Evolutionary conservation across 2,329 filamentous ascomycete genomes (phyloP).

Genomic region (Paecilomyces niveus): DNA sequence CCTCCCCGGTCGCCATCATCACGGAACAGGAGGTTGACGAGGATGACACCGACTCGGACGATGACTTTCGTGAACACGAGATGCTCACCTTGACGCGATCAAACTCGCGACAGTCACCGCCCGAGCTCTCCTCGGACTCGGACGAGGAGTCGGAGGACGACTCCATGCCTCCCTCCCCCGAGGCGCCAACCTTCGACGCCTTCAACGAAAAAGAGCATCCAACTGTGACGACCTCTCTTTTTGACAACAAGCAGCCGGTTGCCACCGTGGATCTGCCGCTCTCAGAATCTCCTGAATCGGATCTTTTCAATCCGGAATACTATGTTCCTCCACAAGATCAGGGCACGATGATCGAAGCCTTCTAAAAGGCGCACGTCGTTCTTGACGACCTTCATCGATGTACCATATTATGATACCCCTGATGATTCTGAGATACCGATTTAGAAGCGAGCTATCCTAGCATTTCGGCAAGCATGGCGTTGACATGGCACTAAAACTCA

Average conservation of each 20-base stretch:
- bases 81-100: constrained; percentile 63
- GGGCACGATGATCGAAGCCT: constrained; percentile 43
- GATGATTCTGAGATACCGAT: constrained; percentile 1
- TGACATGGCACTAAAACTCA: neutral
- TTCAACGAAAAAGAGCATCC: constrained; percentile 54
- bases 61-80: constrained; percentile 49
- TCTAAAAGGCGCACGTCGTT: constrained; percentile 23
- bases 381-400: constrained; percentile 9
- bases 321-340: constrained; percentile 39
- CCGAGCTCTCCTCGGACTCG: constrained; percentile 63
- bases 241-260: constrained; percentile 21
- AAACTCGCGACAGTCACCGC: constrained; percentile 59
- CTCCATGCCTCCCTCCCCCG: constrained; percentile 63
- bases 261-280: constrained; percentile 15
- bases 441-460: neutral
- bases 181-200: constrained; percentile 47
- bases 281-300: constrained; percentile 26
- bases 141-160: constrained; percentile 64
- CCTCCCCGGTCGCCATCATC: constrained; percentile 24
- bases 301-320: constrained; percentile 44
- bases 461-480: neutral
- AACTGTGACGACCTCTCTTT: constrained; percentile 35
- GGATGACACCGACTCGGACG: constrained; percentile 26
- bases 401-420: constrained; percentile 6
- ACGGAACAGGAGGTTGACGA: constrained; percentile 22